Conservation (phyloP, 257 asterid genomes). For the Prunella vulgaris region DNA sequence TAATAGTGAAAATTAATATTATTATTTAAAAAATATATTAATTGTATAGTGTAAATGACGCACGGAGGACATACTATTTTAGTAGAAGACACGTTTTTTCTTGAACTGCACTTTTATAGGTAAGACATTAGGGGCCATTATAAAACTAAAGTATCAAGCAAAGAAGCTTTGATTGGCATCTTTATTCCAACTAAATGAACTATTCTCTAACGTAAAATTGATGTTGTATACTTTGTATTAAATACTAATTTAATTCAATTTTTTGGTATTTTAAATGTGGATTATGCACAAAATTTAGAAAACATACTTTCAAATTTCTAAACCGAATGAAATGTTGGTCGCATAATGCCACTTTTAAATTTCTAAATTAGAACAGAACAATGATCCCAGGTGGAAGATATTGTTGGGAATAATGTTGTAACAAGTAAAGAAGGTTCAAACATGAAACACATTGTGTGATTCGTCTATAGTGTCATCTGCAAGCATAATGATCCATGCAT, state of each 20-base stretch:
- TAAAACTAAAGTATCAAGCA: slow-evolving; percentile 20
- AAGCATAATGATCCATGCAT: not conserved
- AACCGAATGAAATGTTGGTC: too few relatives aligned
- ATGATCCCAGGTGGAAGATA: slow-evolving; percentile 4
- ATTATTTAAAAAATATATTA: too few relatives aligned
- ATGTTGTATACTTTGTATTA: not conserved
- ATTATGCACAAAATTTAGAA: too few relatives aligned
- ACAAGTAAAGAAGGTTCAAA: slow-evolving; percentile 8
- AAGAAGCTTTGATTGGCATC: slow-evolving; percentile 15
- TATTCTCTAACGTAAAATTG: not conserved
- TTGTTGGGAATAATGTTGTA: not conserved
- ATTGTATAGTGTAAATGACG: too few relatives aligned
- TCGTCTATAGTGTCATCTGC: not conserved
- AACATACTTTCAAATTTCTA: too few relatives aligned
- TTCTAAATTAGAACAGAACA: not conserved
- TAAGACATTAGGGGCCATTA: not conserved
- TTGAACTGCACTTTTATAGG: not conserved
- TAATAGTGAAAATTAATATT: not conserved
- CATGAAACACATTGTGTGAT: slow-evolving; percentile 3
- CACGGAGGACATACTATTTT: not conserved
- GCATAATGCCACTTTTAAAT: too few relatives aligned
- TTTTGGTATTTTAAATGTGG: too few relatives aligned
- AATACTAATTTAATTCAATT: too few relatives aligned
- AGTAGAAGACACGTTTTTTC: not conserved
- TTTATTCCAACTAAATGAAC: not conserved